Evolutionary conservation across 306 rosid species (phyloP), one percentile per base, ranked within the genome.

Genomic region (Cicer yamashitae): DNA sequence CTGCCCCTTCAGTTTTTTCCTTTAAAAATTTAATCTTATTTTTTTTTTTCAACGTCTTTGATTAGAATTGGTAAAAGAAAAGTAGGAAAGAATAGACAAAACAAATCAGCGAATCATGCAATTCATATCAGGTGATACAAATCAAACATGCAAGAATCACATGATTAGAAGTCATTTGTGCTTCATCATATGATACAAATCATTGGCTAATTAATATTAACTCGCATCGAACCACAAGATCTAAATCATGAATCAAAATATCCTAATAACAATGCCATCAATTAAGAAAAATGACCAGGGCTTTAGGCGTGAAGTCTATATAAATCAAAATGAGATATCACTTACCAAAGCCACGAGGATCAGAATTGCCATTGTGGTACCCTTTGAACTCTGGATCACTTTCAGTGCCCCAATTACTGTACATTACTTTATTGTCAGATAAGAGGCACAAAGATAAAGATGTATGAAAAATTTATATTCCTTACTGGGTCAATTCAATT

Each of bases 371-470:
- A 85, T 89, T 94, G 89, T 94, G 99, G 84, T 92, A 90, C 69
- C 97, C 99, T 92, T 94, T 89, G 82, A 94, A 94, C 70, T 89
- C 93, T 43, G 99, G 96, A 86, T 94, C 97, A 77, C 84, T 92
- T 85, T 94, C 99, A 38, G 99, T 94, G 50, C 97, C 96, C 99
- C 99, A 94, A 39, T 94, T 92, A 71, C 99, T 94, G 93, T 39
- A 73, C 63, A 80, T 54, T 50, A 51, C 13, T 46, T 50, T 30
- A 79, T 47, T 14, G 75, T 88, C 60, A 82, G 77, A 67, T 41
- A 81, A 83, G 25, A 50, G 15, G 71, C 34, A 15, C 3, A 2
- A 14, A 58, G 58, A 38, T 6, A 38, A 67, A 57, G 47, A 77
- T 66, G 39, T 6, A 54, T 41, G 34, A 59, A 8, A 69, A 39